Evolutionary conservation across 352 stramenopile species (phyloP), one percentile per base, ranked within the genome.

Genomic region (Halophytophthora batemanensis): DNA sequence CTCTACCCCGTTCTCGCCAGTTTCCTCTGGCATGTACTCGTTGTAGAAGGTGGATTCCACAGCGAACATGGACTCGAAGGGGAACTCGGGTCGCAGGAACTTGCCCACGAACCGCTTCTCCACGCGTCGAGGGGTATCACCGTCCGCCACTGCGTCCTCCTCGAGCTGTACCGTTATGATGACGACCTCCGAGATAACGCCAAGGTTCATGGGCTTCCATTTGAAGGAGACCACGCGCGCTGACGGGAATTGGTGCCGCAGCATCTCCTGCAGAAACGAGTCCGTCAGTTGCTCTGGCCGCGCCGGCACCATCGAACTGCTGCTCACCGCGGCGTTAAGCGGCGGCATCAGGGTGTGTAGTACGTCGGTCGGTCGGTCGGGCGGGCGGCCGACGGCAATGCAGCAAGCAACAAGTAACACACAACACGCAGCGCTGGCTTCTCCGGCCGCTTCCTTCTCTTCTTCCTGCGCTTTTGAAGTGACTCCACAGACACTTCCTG

Each of bases 21-120:
- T 56, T 54, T 28, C 19, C 10, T 62, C 58, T 7, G 38, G 50
- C 10, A 50, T 52, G 56, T 87, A 82, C 8, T 65, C 25, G 21
- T 61, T 58, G 65, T 93, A 93, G 55, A 93, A 90, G 18, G 62
- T 83, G 28, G 76, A 87, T 47, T 93, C 82, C 39, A 93, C 77
- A 7, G 55, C 51, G 41, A 93, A 93, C 82, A 93, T 93, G 17
- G 61, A 72, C 58, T 90, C 76, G 36, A 93, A 85, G 12, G 82
- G 79, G 53, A 93, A 86, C 51, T 93, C 82, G 3, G 76, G 76
- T 0, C 82, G 77, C 50, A 87, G 49, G 39, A 90, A 93, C 59
- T 93, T 93, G 34, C 74, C 77, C 34, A 93, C 76, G 14, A 87
- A 70, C 15, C 69, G 54, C 38, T 53, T 66, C 45, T 63, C 36